These are phyloP conservation scores for Buddleja alternifolia DNA, from an alignment of 257 asterid genomes.

Conservation along the genomic window DNA sequence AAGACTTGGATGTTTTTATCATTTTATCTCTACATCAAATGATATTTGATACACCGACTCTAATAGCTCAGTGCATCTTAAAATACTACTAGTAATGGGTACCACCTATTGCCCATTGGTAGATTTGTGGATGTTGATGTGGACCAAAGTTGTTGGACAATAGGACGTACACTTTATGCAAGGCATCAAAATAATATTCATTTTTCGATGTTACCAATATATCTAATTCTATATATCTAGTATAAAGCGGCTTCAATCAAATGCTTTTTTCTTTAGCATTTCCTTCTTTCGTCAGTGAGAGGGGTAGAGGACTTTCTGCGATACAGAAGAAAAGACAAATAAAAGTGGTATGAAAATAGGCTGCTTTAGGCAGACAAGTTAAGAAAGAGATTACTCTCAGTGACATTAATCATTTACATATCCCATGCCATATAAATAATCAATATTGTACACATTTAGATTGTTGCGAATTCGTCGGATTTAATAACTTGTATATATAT, in stretches of 20 bases:
- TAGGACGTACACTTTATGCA: conserved; percentile 50
- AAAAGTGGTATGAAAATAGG: neutral
- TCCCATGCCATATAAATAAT: conserved; percentile 19
- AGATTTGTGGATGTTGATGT: conserved; percentile 38
- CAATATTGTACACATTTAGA: neutral
- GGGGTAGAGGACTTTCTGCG: conserved; percentile 32
- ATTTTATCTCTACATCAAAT: too few relatives aligned
- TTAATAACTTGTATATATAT: too few relatives aligned
- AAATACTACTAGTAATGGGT: too few relatives aligned
- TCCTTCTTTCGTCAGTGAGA: conserved; percentile 36
- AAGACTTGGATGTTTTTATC: too few relatives aligned
- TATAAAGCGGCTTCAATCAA: conserved; percentile 26
- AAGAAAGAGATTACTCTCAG: neutral
- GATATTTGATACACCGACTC: too few relatives aligned
- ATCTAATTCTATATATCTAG: neutral
- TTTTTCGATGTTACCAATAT: conserved; percentile 39
- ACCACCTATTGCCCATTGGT: too few relatives aligned
- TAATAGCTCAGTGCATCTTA: too few relatives aligned
- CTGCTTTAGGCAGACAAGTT: conserved; percentile 4
- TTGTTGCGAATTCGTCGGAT: neutral
- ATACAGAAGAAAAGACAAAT: conserved; percentile 35
- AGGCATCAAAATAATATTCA: conserved; percentile 26
- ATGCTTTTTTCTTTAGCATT: conserved; percentile 26
- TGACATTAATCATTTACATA: conserved; percentile 16
- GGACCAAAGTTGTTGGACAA: conserved; percentile 55